Evolutionary conservation across 2,329 filamentous ascomycete species (phyloP), one percentile per base, ranked within the genome.

Genomic region (Apiospora arundinis): DNA sequence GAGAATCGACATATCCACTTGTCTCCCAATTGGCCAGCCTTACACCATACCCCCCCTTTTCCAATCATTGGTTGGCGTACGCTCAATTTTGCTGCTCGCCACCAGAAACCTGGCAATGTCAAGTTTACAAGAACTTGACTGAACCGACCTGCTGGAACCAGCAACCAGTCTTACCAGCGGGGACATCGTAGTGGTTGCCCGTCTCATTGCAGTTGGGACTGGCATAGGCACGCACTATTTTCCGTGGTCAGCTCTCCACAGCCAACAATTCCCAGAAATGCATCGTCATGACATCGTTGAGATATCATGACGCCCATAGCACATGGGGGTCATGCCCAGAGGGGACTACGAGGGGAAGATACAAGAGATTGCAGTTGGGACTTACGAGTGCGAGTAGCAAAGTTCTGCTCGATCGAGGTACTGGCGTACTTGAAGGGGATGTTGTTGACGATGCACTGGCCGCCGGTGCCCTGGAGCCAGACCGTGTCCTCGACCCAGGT

Each of bases 401-500:
- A 48, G 70, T 71, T 71, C n/a, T 71, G 67, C 23, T 49, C 40
- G 23, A 71, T 42, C 70, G 69, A 40, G 32, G 70, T 71, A 45
- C 70, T 71, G 44, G 48, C 67, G 52, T 65, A 69, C 16, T n/a
- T 9, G 23, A 66, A 63, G 2, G 70, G 66, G 45, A 71, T 69
- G 44, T 44, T 67, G 40, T 68, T 66, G 28, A 66, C 70, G 44
- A 71, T 69, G 28, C 70, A 71, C 25, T 49, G 40, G 18, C 67
- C 52, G 23, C 48, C 67, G 8, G 52, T 25, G 18, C 69, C 67
- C 49, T 71, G 67, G 25, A 71, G 67, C 70, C 70, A 71, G 49
- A 71, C 70, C 8, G 70, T 71, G 67, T 71, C 70, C 52, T 71
- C 70, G 52, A 71, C 67, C 70, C 70, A 71, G 49, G 70, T 71